A percentile compares a stretch with the other conserved stretches of the same genome.
Conservation (phyloP, 2,329 filamentous ascomycete genomes). For the Diplodia corticola region DNA sequence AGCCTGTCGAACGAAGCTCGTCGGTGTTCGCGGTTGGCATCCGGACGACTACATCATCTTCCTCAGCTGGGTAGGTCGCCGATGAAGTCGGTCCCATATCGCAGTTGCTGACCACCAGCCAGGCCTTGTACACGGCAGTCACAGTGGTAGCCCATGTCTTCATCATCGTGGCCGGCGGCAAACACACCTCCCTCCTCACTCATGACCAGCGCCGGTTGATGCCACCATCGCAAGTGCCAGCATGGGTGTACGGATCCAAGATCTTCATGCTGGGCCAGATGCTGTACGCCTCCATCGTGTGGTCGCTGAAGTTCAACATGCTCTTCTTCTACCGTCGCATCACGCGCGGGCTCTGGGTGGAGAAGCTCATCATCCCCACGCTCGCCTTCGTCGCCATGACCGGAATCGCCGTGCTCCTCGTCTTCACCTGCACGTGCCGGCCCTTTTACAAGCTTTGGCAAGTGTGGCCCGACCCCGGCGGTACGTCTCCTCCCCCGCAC, state of each 20-base stretch:
- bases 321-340: slow-evolving; percentile 44
- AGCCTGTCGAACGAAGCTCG: slow-evolving; percentile 38
- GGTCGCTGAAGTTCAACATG: slow-evolving; percentile 47
- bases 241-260: not conserved
- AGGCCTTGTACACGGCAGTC: slow-evolving; percentile 28
- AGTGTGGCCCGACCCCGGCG: slow-evolving; percentile 41
- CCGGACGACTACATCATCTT: slow-evolving; percentile 40
- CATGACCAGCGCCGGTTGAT: slow-evolving; percentile 31
- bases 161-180: slow-evolving; percentile 31
- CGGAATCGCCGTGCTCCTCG: slow-evolving; percentile 29
- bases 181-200: slow-evolving; percentile 36
- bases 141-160: slow-evolving; percentile 27
- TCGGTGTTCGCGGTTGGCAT: slow-evolving; percentile 36
- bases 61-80: slow-evolving; percentile 32
- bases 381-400: slow-evolving; percentile 36
- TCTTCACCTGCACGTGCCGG: slow-evolving; percentile 33
- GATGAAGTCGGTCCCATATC: not conserved
- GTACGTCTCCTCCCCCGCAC: slow-evolving; percentile 28
- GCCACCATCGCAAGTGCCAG: not conserved
- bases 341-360: slow-evolving; percentile 38
- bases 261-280: slow-evolving; percentile 7
- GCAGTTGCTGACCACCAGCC: not conserved
- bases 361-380: slow-evolving; percentile 40
- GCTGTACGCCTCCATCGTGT: slow-evolving; percentile 40
- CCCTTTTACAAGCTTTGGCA: slow-evolving; percentile 41